Evolutionary conservation across 371 early-diverging fungal species (phyloP).

Genomic region (Lichtheimia corymbifera): DNA sequence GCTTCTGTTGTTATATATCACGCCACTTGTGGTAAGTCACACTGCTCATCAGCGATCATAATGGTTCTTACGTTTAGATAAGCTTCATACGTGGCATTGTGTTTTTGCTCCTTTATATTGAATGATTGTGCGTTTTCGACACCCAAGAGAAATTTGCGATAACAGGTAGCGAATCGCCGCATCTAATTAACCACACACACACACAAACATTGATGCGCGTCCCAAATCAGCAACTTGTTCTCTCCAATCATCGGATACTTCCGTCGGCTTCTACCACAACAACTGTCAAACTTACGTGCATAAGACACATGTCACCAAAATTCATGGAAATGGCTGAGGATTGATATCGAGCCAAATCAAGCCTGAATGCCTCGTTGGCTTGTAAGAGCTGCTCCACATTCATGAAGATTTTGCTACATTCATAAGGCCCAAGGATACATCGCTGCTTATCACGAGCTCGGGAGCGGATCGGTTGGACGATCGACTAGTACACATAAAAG

Average conservation of each 20-base stretch:
- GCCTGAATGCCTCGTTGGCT: slow-evolving; percentile 32
- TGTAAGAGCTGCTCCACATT: slow-evolving; percentile 44
- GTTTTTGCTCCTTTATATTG: slow-evolving; percentile 39
- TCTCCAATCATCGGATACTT: slow-evolving; percentile 1
- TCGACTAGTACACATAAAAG: slow-evolving; percentile 20
- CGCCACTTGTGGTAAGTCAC: not conserved
- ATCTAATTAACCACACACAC: slow-evolving; percentile 4
- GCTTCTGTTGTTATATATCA: not conserved
- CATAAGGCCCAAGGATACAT: slow-evolving; percentile 34
- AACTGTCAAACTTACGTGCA: slow-evolving; percentile 28
- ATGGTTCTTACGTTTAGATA: slow-evolving; percentile 19
- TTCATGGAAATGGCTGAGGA: slow-evolving; percentile 7
- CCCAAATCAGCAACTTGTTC: not conserved
- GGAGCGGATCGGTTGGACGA: slow-evolving; percentile 31
- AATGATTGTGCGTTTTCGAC: slow-evolving; percentile 39
- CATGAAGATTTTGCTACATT: slow-evolving; percentile 45
- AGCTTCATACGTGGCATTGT: slow-evolving; percentile 33
- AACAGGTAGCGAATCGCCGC: slow-evolving; percentile 32
- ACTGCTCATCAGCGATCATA: too few relatives aligned
- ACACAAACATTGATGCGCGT: too few relatives aligned
- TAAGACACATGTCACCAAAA: slow-evolving; percentile 41
- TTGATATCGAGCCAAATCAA: slow-evolving; percentile 20
- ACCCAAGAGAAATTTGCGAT: slow-evolving; percentile 45
- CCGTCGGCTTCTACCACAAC: too few relatives aligned
- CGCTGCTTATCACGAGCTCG: slow-evolving; percentile 12